A percentile compares a stretch with the other conserved stretches of the same genome.
Evolutionary conservation across 2,329 filamentous ascomycete species (phyloP).

Genomic region (Pseudogymnoascus sp.): DNA sequence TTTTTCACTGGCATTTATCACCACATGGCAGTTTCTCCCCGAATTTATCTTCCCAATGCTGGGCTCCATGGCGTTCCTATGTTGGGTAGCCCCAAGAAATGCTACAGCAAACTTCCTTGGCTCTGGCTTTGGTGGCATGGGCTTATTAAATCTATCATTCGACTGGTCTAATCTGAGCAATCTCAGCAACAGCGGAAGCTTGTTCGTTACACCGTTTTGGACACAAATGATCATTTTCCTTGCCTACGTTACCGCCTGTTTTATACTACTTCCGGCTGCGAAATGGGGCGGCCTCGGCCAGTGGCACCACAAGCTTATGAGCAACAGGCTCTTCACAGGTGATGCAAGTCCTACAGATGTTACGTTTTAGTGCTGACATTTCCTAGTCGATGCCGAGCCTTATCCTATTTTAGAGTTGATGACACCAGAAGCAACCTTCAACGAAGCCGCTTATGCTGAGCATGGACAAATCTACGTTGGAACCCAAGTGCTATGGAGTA

Average conservation of each 20-base stretch:
- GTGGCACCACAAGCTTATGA: conserved; percentile 48
- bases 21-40: conserved; percentile 54
- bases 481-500: conserved; percentile 48
- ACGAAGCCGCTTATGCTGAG: conserved; percentile 36
- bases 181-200: conserved; percentile 32
- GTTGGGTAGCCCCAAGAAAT: conserved; percentile 54
- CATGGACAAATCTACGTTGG: conserved; percentile 50
- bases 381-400: neutral
- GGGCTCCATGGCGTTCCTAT: conserved; percentile 52
- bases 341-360: conserved; percentile 32
- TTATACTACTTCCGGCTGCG: conserved; percentile 49
- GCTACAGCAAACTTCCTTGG: conserved; percentile 52
- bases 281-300: conserved; percentile 48
- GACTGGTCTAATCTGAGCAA: conserved; percentile 55
- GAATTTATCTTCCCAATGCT: conserved; percentile 53
- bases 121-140: conserved; percentile 53
- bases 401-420: conserved; percentile 31
- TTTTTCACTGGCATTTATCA: conserved; percentile 41
- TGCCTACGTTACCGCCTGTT: conserved; percentile 48
- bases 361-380: conserved; percentile 30
- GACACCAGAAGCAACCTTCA: conserved; percentile 26
- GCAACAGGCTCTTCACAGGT: conserved; percentile 44
- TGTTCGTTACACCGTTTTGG: conserved; percentile 51
- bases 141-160: conserved; percentile 49
- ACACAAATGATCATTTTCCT: conserved; percentile 48